phyloP scores from a whole-genome alignment of 306 rosid species.

The Echinosophora koreensis region DNA sequence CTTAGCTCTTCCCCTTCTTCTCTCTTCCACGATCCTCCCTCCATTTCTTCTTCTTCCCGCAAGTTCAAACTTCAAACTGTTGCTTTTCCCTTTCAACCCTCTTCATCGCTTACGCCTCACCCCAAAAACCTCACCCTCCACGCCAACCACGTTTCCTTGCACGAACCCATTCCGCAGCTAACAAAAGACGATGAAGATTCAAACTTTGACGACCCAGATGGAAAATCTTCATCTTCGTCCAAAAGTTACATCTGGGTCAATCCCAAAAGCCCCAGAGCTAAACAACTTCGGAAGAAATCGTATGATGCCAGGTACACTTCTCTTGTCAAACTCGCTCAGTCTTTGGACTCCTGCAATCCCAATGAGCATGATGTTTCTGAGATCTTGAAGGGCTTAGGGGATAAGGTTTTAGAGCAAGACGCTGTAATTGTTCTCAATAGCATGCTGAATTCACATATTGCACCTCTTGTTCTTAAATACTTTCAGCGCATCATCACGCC shows the following conservation, averaged over 20 bases:
- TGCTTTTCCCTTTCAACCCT: constrained; percentile 42
- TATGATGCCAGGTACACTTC: constrained; percentile 75
- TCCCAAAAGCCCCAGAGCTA: constrained; percentile 87
- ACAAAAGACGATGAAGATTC: constrained; percentile 41
- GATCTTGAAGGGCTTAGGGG: constrained; percentile 59
- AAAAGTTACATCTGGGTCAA: constrained; percentile 83
- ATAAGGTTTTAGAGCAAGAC: constrained; percentile 71
- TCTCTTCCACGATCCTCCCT: constrained; percentile 61
- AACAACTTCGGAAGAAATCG: constrained; percentile 68
- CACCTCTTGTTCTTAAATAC: constrained; percentile 62
- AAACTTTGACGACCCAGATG: constrained; percentile 39
- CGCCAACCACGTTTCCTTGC: constrained; percentile 58
- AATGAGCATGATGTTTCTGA: constrained; percentile 57
- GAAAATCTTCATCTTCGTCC: constrained; percentile 56
- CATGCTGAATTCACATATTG: constrained; percentile 65
- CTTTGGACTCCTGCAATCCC: constrained; percentile 67
- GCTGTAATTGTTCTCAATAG: constrained; percentile 76
- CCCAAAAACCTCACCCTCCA: constrained; percentile 55
- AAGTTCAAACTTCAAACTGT: constrained; percentile 45
- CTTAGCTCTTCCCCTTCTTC: constrained; percentile 73
- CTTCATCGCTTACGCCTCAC: constrained; percentile 33
- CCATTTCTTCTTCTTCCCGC: constrained; percentile 48
- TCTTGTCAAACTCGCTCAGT: constrained; percentile 61
- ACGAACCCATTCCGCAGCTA: constrained; percentile 49
- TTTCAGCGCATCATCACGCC: constrained; percentile 58